Base-by-base conservation (phyloP, 768 basidiomycete species). In the Thelephora ganbajun region DNA sequence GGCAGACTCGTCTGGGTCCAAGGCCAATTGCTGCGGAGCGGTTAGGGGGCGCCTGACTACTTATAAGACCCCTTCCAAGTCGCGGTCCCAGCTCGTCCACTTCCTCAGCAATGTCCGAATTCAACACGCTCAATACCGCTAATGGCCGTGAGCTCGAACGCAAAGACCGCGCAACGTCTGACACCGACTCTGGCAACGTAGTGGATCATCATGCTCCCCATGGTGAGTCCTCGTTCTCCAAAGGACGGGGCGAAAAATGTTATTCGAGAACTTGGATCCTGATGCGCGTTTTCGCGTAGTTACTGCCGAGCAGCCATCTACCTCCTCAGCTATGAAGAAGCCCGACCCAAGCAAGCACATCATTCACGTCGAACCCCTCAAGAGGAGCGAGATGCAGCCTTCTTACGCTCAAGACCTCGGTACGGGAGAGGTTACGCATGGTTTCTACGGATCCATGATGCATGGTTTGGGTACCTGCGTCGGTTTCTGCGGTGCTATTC, bases 361-460 rank as follows among this genome's bases (percentile, higher is more conserved):
- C 63, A 83, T 90, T 51, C 69, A 67, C 48, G 88, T 92, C n/a
- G 85, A 92, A 60, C 88, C 89, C 1, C 66, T 91, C 65, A 85
- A 80, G 67, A 74, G 77, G 52, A 77, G 72, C 41, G 88, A 91
- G 66, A 90, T 91, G 88, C 88, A 91, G 79, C 90, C 86, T 2
- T 90, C 86, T 0, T 96, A 97, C 62, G 79, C 91, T 2, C 91
- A 97, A 64, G 89, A 93, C 62, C 64, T 91, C 37, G 90, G 91
- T 37, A 71, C 76, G 22, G 66, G 61, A 6, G 79, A 79, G 59
- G 86, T 93, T 45, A 78, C 77, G 3, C 91, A 94, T 62, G 90
- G 88, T 14, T 35, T 90, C 35, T 94, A 94, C 57, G 91, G 89
- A 4, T 83, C 84, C 5, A 67, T 88, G 59, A 69, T 92, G 53